These are phyloP conservation scores for Aspergillus conjunctus DNA, from an alignment of 495 filamentous ascomycete genomes.

Conservation along the genomic window DNA sequence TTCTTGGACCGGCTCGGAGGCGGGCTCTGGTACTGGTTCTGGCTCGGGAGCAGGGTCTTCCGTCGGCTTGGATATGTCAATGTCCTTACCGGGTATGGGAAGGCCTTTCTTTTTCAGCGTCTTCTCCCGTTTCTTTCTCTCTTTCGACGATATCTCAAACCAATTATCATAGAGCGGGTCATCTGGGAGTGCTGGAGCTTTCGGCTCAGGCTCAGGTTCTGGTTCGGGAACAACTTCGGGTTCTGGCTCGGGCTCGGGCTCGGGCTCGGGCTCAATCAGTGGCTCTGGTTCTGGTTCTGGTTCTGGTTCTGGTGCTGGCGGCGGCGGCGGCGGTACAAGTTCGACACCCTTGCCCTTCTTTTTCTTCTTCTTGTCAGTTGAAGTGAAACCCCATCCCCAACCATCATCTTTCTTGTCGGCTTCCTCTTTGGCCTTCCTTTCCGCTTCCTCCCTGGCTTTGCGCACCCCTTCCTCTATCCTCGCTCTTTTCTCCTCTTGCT, in stretches of 20 bases:
- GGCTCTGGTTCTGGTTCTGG: constrained; percentile 34
- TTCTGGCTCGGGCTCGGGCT: constrained; percentile 32
- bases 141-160: constrained; percentile 39
- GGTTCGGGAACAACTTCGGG: constrained; percentile 32
- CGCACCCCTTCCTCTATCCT: constrained; percentile 34
- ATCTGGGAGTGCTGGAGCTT: constrained; percentile 33
- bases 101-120: constrained; percentile 37
- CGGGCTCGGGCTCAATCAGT: constrained; percentile 32
- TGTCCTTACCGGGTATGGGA: constrained; percentile 42
- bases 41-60: constrained; percentile 22
- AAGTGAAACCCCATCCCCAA: constrained; percentile 21
- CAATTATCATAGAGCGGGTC: constrained; percentile 45
- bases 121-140: constrained; percentile 45
- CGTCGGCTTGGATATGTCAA: constrained; percentile 32
- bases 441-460: constrained; percentile 25
- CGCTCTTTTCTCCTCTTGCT: constrained; percentile 22
- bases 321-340: constrained; percentile 29
- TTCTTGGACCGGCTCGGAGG: constrained; percentile 25
- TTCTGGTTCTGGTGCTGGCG: constrained; percentile 31
- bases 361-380: constrained; percentile 24
- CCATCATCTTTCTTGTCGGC: constrained; percentile 24
- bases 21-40: constrained; percentile 25
- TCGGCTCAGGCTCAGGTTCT: constrained; percentile 32
- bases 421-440: constrained; percentile 28
- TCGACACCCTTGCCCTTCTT: constrained; percentile 29